Conservation (phyloP, 179 eudicot species). For the Spergularia azorica region DNA sequence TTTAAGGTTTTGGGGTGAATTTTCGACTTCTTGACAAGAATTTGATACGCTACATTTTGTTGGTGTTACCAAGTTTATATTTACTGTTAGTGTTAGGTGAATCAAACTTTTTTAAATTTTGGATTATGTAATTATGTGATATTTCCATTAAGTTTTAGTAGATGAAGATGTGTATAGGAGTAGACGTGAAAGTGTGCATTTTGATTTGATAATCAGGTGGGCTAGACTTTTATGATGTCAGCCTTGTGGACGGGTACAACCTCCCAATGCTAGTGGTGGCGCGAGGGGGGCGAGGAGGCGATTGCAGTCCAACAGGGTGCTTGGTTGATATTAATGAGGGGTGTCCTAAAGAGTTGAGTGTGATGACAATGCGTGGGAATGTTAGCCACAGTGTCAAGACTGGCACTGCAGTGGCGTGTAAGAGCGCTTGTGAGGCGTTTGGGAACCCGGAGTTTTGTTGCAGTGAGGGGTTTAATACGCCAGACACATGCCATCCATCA, state of each 20-base stretch:
- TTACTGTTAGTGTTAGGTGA: too few species aligned
- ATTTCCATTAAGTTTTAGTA: too few species aligned
- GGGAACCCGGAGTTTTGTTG: constrained; percentile 84
- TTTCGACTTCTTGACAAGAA: too few species aligned
- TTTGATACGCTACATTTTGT: too few species aligned
- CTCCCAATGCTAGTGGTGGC: constrained; percentile 73
- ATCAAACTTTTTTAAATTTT: too few species aligned
- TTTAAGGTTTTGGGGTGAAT: too few species aligned
- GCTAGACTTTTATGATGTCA: constrained; percentile 86
- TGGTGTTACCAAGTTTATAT: too few species aligned
- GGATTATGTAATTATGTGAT: too few species aligned
- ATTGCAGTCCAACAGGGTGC: constrained; percentile 86
- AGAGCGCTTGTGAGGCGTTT: constrained; percentile 96
- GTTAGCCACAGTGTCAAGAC: constrained; percentile 28
- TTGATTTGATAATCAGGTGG: constrained; percentile 29
- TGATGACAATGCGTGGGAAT: constrained; percentile 45
- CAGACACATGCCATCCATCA: constrained; percentile 81
- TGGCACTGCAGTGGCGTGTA: constrained; percentile 64
- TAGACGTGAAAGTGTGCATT: background rate
- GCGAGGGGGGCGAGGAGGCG: constrained; percentile 59
- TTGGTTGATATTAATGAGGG: constrained; percentile 64
- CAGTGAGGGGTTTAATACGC: constrained; percentile 68
- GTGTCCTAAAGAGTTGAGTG: constrained; percentile 64
- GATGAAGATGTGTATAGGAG: background rate
- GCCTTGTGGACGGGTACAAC: constrained; percentile 91